Percentiles rank a stretch among this genome's conserved stretches.
Evolutionary conservation across 2,329 filamentous ascomycete species (phyloP).

Genomic region (Lasiodiplodia gonubiensis): DNA sequence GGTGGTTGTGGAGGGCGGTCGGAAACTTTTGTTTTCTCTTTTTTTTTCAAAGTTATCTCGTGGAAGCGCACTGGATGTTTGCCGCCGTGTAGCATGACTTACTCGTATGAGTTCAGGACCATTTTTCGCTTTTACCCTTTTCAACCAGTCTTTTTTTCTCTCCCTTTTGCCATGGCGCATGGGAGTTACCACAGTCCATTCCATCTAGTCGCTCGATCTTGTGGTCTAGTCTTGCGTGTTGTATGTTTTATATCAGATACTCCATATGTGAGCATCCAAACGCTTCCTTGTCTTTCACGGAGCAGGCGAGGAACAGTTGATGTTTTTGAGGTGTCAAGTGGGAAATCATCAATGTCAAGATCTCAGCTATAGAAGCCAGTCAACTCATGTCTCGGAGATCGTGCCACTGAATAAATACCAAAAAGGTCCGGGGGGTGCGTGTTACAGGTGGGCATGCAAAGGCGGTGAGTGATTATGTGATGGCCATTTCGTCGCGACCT

Average conservation of each 20-base stretch:
- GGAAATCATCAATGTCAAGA: neutral
- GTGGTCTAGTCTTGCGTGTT: neutral
- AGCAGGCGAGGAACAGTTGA: neutral
- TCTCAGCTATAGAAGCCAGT: neutral
- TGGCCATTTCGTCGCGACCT: neutral
- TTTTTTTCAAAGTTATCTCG: neutral
- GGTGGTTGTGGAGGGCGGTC: neutral
- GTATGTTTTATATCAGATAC: constrained; percentile 19
- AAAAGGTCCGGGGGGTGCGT: neutral
- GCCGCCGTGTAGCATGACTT: constrained; percentile 9
- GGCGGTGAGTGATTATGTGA: neutral
- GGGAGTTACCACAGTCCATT: neutral
- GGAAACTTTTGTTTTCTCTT: neutral
- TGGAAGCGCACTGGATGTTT: constrained; percentile 15
- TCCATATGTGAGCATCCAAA: constrained; percentile 14
- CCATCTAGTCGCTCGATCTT: neutral
- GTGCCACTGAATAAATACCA: neutral
- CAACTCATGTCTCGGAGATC: neutral
- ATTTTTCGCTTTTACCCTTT: neutral
- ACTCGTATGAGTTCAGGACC: neutral
- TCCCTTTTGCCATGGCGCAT: constrained; percentile 4
- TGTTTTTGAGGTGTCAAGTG: neutral
- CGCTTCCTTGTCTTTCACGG: neutral
- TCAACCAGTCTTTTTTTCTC: neutral
- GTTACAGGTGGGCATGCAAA: neutral